These are phyloP conservation scores for Oxytropis ochrocephala DNA, from an alignment of 306 rosid genomes.

Conservation along the genomic window DNA sequence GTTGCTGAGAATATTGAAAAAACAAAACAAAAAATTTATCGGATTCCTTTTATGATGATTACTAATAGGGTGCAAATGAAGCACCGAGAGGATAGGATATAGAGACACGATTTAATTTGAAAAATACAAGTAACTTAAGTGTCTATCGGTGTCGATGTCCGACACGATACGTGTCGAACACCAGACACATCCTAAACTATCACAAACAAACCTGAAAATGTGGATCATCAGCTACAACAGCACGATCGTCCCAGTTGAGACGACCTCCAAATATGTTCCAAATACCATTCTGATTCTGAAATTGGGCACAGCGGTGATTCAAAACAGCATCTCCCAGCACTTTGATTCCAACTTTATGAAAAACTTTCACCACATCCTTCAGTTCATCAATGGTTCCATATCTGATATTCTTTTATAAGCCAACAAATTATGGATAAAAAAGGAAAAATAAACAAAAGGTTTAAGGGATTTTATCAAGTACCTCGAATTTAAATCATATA, in stretches of 20 bases:
- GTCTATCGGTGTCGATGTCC: too few relatives aligned
- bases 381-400: slow-evolving; percentile 82
- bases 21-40: neutral
- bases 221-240: slow-evolving; percentile 91
- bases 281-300: slow-evolving; percentile 74
- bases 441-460: neutral
- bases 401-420: slow-evolving; percentile 28
- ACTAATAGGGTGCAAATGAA: neutral
- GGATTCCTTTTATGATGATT: neutral
- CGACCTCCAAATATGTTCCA: slow-evolving; percentile 98
- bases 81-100: too few relatives aligned
- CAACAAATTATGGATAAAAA: too few relatives aligned
- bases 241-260: slow-evolving; percentile 95
- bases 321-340: slow-evolving; percentile 95
- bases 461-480: slow-evolving; percentile 23
- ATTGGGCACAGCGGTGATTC: slow-evolving; percentile 95
- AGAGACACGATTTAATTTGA: too few relatives aligned
- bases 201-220: slow-evolving; percentile 79
- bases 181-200: slow-evolving; percentile 12
- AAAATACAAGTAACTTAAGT: too few relatives aligned
- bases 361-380: slow-evolving; percentile 63
- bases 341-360: slow-evolving; percentile 63
- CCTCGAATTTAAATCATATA: slow-evolving; percentile 92
- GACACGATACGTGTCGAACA: too few relatives aligned
- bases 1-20: neutral